phyloP scores from a whole-genome alignment of 306 rosid genomes.

The Geum urbanum region DNA sequence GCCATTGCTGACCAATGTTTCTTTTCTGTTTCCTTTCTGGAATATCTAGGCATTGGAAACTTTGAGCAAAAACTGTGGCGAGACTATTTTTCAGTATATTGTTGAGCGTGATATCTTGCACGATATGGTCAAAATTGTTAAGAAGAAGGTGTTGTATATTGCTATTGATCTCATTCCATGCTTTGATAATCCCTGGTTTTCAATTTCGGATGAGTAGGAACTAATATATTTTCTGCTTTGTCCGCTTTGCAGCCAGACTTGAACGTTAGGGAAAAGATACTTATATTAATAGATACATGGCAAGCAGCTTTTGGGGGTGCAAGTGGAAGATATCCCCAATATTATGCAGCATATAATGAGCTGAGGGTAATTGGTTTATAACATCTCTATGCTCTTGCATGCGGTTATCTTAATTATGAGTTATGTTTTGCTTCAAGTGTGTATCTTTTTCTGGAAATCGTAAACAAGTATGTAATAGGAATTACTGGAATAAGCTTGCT shows the following conservation, averaged over 20 bases:
- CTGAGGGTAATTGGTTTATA: slow-evolving; percentile 49
- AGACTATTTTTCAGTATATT: slow-evolving; percentile 74
- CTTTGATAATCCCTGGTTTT: background rate
- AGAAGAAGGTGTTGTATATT: slow-evolving; percentile 68
- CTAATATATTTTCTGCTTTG: slow-evolving; percentile 24
- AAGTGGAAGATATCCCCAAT: slow-evolving; percentile 78
- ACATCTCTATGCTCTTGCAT: slow-evolving; percentile 14
- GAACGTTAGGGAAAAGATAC: slow-evolving; percentile 86
- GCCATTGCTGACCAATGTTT: slow-evolving; percentile 21
- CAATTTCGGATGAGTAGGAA: background rate
- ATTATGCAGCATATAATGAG: slow-evolving; percentile 79
- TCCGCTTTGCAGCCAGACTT: slow-evolving; percentile 75
- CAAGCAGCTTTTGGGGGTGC: slow-evolving; percentile 96
- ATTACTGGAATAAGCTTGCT: background rate
- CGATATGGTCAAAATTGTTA: slow-evolving; percentile 95
- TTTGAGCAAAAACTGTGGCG: slow-evolving; percentile 90
- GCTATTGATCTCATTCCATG: background rate
- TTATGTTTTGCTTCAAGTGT: background rate
- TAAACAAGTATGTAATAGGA: background rate
- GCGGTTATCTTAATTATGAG: slow-evolving; percentile 4
- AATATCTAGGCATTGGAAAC: slow-evolving; percentile 78
- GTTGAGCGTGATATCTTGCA: slow-evolving; percentile 84
- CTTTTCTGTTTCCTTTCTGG: slow-evolving; percentile 12
- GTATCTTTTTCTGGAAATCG: background rate
- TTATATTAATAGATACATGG: slow-evolving; percentile 81